A percentile compares a stretch with the other conserved stretches of the same genome.
These are phyloP conservation scores for Phyllosticta citribraziliensis DNA, from an alignment of 2,329 filamentous ascomycete genomes.

Conservation along the genomic window DNA sequence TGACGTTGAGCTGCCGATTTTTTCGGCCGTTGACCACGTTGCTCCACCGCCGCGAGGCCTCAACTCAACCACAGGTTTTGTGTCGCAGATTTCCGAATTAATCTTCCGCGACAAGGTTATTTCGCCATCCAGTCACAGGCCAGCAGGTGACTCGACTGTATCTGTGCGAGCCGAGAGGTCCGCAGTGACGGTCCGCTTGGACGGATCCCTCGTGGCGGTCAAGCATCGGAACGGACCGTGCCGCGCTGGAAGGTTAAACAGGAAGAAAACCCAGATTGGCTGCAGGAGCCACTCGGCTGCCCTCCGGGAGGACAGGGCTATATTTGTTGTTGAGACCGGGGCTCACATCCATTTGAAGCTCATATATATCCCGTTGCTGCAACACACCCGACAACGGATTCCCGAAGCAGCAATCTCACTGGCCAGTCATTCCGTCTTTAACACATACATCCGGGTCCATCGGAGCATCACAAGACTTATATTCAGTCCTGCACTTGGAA, in stretches of 20 bases:
- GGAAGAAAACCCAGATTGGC: not conserved
- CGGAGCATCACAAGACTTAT: not conserved
- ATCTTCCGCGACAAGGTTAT: not conserved
- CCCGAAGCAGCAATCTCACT: not conserved
- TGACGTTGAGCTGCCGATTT: not conserved
- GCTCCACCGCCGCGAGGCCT: too few species aligned
- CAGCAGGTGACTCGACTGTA: not conserved
- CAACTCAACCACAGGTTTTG: too few species aligned
- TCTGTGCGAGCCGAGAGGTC: not conserved
- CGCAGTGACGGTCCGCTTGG: not conserved
- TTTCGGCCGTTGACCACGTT: not conserved
- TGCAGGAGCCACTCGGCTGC: not conserved
- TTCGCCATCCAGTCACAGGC: not conserved
- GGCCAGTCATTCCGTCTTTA: not conserved
- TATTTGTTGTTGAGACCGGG: not conserved
- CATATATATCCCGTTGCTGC: not conserved
- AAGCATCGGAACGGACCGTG: not conserved
- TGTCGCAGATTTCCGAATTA: too few species aligned
- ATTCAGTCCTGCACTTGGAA: not conserved
- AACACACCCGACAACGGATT: not conserved
- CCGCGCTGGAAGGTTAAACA: not conserved
- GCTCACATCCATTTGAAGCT: not conserved
- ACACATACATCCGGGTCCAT: not conserved
- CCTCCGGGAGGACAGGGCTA: not conserved
- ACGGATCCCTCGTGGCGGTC: not conserved